Percentiles rank a stretch among this genome's conserved stretches.
Evolutionary conservation across 306 rosid species (phyloP).

Genomic region (Prunus campanulata): DNA sequence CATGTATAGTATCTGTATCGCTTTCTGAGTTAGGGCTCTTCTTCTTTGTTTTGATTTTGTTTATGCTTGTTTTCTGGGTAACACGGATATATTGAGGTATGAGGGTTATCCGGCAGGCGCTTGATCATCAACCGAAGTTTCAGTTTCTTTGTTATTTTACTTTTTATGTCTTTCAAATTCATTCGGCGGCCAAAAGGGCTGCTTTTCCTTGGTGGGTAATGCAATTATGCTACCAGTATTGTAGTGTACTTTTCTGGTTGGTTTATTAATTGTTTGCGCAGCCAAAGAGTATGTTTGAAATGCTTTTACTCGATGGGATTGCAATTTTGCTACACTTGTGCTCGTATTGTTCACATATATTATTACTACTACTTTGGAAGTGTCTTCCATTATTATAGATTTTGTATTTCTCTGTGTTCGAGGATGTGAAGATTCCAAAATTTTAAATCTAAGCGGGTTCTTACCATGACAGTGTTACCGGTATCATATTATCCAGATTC

Average conservation of each 20-base stretch:
- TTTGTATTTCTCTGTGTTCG: neutral
- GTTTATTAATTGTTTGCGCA: neutral
- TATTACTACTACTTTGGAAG: neutral
- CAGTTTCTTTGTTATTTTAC: neutral
- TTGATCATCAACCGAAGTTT: neutral
- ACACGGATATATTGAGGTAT: neutral
- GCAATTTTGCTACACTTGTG: neutral
- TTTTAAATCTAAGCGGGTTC: neutral
- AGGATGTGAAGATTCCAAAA: neutral
- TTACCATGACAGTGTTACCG: neutral
- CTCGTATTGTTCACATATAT: neutral
- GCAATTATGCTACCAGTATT: neutral
- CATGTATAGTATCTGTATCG: neutral
- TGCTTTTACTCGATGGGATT: neutral
- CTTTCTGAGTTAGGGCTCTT: neutral
- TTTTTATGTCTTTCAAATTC: neutral
- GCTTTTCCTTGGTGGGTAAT: neutral
- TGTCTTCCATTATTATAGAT: neutral
- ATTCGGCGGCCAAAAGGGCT: neutral
- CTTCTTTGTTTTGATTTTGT: neutral
- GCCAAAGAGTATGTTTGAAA: no score
- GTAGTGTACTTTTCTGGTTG: neutral
- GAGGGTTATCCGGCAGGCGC: no score
- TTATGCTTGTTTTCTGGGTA: neutral
- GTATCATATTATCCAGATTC: neutral